phyloP scores from a whole-genome alignment of 805 yeast species.

The Ogataea trehalophila region DNA sequence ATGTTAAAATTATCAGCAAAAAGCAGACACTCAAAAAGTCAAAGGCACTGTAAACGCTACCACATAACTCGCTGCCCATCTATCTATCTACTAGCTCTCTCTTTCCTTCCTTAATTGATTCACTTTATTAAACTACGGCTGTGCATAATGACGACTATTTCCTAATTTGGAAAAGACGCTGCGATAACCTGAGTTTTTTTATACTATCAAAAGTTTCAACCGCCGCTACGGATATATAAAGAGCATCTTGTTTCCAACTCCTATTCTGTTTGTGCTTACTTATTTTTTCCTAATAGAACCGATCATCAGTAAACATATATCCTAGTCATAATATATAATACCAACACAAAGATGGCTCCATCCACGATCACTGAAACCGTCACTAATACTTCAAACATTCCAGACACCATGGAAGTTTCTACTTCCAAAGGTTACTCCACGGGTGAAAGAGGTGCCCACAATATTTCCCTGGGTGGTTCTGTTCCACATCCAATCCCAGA shows the following conservation, averaged over 20 bases:
- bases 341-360: slow-evolving; percentile 9
- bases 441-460: slow-evolving; percentile 50
- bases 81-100: too few species aligned
- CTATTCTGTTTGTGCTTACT: neutral
- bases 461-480: slow-evolving; percentile 49
- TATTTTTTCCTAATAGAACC: neutral
- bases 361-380: slow-evolving; percentile 10
- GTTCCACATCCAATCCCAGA: slow-evolving; percentile 49
- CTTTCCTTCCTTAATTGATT: too few species aligned
- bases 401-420: slow-evolving; percentile 23
- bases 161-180: slow-evolving; percentile 5
- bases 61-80: too few species aligned
- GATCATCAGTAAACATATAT: neutral
- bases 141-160: slow-evolving; percentile 3
- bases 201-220: too few species aligned
- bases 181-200: neutral
- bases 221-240: too few species aligned
- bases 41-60: too few species aligned
- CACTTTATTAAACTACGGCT: too few species aligned
- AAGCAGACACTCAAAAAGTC: too few species aligned
- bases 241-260: too few species aligned
- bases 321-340: neutral
- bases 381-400: slow-evolving; percentile 22
- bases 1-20: too few species aligned
- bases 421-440: slow-evolving; percentile 40